phyloP scores from a whole-genome alignment of 177 flowering plant genomes.

The Vitis hybrid region DNA sequence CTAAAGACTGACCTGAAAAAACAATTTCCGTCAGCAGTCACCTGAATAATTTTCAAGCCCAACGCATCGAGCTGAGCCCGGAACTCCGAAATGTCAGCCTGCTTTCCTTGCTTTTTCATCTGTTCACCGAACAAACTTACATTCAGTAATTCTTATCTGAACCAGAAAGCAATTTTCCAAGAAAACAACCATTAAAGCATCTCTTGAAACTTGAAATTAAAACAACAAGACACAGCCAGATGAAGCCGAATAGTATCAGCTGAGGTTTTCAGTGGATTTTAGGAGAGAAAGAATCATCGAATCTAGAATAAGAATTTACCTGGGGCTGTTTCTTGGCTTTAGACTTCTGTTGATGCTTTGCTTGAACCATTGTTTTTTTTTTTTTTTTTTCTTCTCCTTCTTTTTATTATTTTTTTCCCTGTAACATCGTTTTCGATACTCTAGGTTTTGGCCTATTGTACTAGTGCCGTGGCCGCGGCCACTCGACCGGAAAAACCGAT shows the following conservation, averaged over 20 bases:
- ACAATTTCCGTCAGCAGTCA: slow-evolving; percentile 93
- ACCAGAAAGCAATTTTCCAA: background rate
- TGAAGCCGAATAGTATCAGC: too few species aligned
- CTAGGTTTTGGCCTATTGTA: too few species aligned
- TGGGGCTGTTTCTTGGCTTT: slow-evolving; percentile 40
- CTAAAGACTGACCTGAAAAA: slow-evolving; percentile 73
- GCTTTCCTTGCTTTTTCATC: slow-evolving; percentile 64
- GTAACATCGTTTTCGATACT: too few species aligned
- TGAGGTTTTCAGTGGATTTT: too few species aligned
- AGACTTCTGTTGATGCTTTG: slow-evolving; percentile 41
- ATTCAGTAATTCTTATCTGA: background rate
- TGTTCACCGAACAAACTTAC: slow-evolving; percentile 18
- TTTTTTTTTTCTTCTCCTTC: too few species aligned
- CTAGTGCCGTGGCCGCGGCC: too few species aligned
- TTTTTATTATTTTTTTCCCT: background rate
- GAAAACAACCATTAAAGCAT: background rate
- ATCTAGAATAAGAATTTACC: slow-evolving; percentile 18
- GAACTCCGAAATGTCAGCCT: slow-evolving; percentile 51
- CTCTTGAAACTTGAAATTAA: background rate
- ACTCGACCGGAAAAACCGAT: too few species aligned
- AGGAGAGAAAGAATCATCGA: too few species aligned
- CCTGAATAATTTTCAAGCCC: slow-evolving; percentile 67
- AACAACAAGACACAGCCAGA: background rate
- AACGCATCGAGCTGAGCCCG: slow-evolving; percentile 69
- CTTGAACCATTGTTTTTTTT: slow-evolving; percentile 39